phyloP scores from a whole-genome alignment of 768 basidiomycete genomes.

The Serendipita sp. region DNA sequence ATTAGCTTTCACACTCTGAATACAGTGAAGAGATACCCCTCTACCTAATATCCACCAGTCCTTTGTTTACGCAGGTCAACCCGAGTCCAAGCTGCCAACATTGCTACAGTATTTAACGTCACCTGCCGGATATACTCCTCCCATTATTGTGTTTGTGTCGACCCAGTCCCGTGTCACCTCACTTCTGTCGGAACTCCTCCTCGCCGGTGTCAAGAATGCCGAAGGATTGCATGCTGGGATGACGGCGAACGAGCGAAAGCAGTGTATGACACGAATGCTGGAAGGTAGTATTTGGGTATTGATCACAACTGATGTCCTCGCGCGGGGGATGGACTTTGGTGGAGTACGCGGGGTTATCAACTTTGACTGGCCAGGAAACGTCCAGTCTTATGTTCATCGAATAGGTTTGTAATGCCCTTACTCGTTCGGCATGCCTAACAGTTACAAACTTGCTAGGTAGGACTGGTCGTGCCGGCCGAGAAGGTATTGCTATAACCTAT shows the following conservation, averaged over 20 bases:
- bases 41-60: slow-evolving; percentile 80
- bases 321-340: slow-evolving; percentile 95
- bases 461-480: slow-evolving; percentile 83
- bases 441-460: slow-evolving; percentile 37
- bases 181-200: slow-evolving; percentile 61
- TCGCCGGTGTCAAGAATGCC: slow-evolving; percentile 65
- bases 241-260: slow-evolving; percentile 74
- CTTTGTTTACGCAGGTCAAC: slow-evolving; percentile 82
- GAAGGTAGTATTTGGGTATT: slow-evolving; percentile 87
- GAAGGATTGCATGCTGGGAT: slow-evolving; percentile 86
- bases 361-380: slow-evolving; percentile 90
- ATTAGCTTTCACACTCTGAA: neutral
- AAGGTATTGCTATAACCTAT: slow-evolving; percentile 88
- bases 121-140: slow-evolving; percentile 49
- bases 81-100: slow-evolving; percentile 85
- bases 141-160: slow-evolving; percentile 80
- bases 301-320: slow-evolving; percentile 95
- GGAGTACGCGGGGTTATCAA: slow-evolving; percentile 90
- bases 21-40: slow-evolving; percentile 63
- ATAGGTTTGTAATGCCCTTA: slow-evolving; percentile 40
- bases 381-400: slow-evolving; percentile 91
- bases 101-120: slow-evolving; percentile 54
- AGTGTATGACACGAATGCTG: slow-evolving; percentile 71
- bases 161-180: slow-evolving; percentile 75
- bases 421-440: too few relatives aligned